phyloP scores from a whole-genome alignment of 768 basidiomycete genomes.

The Tulasnella sp. region DNA sequence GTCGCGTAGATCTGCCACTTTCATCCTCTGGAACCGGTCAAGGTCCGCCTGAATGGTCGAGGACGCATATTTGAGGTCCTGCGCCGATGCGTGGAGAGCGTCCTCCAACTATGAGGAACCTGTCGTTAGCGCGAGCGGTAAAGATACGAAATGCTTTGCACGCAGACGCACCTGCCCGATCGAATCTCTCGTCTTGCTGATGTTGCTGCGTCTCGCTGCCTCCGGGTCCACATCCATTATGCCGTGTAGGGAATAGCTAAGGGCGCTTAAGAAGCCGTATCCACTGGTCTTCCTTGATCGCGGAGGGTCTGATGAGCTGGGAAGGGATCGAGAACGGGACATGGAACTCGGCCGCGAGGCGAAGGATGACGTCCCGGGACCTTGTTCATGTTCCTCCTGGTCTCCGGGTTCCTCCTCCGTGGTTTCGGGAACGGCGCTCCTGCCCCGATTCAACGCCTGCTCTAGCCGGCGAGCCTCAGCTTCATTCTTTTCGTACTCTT shows the following conservation, averaged over 20 bases:
- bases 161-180: constrained; percentile 75
- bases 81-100: constrained; percentile 82
- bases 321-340: neutral
- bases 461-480: constrained; percentile 82
- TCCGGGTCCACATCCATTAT: constrained; percentile 99
- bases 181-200: constrained; percentile 87
- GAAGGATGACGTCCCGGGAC: constrained; percentile 17
- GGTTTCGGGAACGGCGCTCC: neutral
- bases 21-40: constrained; percentile 97
- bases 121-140: neutral
- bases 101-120: constrained; percentile 68
- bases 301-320: neutral
- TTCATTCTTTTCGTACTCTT: constrained; percentile 88
- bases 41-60: constrained; percentile 95
- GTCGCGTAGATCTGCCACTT: constrained; percentile 90
- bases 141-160: neutral
- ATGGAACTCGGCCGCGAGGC: constrained; percentile 1
- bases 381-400: neutral
- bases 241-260: constrained; percentile 90
- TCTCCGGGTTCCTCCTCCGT: constrained; percentile 24
- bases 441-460: constrained; percentile 53
- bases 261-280: constrained; percentile 80
- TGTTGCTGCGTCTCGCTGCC: constrained; percentile 83
- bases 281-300: constrained; percentile 24
- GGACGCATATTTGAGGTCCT: constrained; percentile 93